Evolutionary conservation across 495 filamentous ascomycete genomes (phyloP).

Genomic region (Rhypophila decipiens): DNA sequence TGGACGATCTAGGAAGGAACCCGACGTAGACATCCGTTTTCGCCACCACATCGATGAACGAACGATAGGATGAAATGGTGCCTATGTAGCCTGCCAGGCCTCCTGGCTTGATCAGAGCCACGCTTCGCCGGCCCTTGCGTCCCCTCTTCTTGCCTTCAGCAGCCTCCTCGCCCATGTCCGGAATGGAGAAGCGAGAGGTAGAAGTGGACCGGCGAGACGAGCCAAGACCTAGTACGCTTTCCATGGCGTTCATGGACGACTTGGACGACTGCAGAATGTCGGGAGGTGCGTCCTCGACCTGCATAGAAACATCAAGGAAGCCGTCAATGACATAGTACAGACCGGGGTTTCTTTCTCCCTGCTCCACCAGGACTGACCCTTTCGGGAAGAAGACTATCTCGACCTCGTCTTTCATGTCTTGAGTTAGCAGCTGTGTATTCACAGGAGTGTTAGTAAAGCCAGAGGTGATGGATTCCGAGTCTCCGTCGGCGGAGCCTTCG

Average conservation of each 20-base stretch:
- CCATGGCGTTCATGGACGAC: constrained; percentile 28
- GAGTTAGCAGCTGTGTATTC: constrained; percentile 49
- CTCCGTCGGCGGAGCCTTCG: constrained; percentile 73
- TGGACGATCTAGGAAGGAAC: constrained; percentile 77
- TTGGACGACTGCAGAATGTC: constrained; percentile 30
- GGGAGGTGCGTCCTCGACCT: constrained; percentile 25
- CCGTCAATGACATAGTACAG: constrained; percentile 98
- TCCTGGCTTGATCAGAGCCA: constrained; percentile 91
- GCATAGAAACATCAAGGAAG: constrained; percentile 81
- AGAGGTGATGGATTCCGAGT: constrained; percentile 77
- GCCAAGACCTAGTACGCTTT: constrained; percentile 24
- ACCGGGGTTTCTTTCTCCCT: constrained; percentile 91
- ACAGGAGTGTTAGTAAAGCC: constrained; percentile 38
- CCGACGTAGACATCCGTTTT: constrained; percentile 99
- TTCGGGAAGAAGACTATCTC: constrained; percentile 97
- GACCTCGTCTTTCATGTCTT: constrained; percentile 81
- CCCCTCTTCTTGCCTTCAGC: constrained; percentile 13
- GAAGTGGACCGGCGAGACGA: constrained; percentile 13
- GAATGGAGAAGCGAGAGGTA: constrained; percentile 12
- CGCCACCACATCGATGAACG: constrained; percentile 92
- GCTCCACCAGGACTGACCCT: constrained; percentile 91
- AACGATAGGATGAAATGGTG: constrained; percentile 87
- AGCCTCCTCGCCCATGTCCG: constrained; percentile 10
- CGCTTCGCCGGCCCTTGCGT: constrained; percentile 45
- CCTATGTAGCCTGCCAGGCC: constrained; percentile 92